Evolutionary conservation across 2,329 filamentous ascomycete species (phyloP).

Genomic region (Aspergillus novoparasiticus): DNA sequence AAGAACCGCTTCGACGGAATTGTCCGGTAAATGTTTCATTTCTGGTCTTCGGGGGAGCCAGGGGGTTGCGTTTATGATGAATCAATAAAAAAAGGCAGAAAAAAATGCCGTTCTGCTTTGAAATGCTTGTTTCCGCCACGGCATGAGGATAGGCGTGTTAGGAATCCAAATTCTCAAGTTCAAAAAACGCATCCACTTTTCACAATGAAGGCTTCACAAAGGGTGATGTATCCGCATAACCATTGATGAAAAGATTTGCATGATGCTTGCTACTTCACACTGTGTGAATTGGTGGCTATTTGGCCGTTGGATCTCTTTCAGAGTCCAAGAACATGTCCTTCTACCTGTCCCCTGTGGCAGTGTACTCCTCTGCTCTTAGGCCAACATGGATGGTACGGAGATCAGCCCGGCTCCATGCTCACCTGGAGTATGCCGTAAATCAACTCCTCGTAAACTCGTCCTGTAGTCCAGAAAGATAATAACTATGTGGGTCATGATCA

Average conservation of each 20-base stretch:
- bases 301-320: conserved; percentile 11
- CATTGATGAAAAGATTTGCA: conserved; percentile 51
- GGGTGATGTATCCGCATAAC: conserved; percentile 60
- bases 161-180: conserved; percentile 39
- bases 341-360: background rate
- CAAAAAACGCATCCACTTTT: conserved; percentile 47
- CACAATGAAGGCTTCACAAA: conserved; percentile 62
- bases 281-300: conserved; percentile 6
- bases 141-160: conserved; percentile 44
- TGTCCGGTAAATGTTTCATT: conserved; percentile 75
- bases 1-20: conserved; percentile 97
- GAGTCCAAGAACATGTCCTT: background rate
- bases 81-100: conserved; percentile 33
- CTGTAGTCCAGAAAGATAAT: background rate
- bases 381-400: background rate
- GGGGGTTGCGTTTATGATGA: conserved; percentile 36
- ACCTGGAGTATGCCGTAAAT: background rate
- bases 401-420: background rate
- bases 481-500: conserved; percentile 1
- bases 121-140: conserved; percentile 37
- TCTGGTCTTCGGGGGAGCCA: conserved; percentile 26
- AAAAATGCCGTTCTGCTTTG: conserved; percentile 27
- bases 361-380: background rate
- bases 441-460: background rate
- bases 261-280: conserved; percentile 22